These are phyloP conservation scores for Dioscorea dumetorum DNA, from an alignment of 106 monocot species.

Conservation along the genomic window DNA sequence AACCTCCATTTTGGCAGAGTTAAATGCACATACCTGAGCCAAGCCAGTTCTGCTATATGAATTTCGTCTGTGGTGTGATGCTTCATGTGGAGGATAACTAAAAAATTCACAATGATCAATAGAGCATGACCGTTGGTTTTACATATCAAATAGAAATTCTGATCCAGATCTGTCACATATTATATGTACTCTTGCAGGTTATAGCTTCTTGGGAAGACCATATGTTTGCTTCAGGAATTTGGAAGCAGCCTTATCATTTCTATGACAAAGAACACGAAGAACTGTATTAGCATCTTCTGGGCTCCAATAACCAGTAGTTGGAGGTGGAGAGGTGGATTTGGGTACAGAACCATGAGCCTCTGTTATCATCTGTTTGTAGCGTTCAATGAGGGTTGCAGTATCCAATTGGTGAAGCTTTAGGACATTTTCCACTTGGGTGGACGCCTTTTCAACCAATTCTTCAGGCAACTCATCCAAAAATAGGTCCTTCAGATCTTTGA, in stretches of 20 bases:
- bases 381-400: slow-evolving; percentile 44
- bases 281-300: slow-evolving; percentile 79
- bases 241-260: slow-evolving; percentile 78
- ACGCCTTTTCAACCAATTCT: slow-evolving; percentile 65
- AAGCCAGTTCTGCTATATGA: too few species aligned
- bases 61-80: neutral
- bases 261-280: slow-evolving; percentile 69
- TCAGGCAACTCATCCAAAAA: slow-evolving; percentile 65
- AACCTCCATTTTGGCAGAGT: too few species aligned
- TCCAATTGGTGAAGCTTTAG: slow-evolving; percentile 47
- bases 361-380: slow-evolving; percentile 34
- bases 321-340: slow-evolving; percentile 54
- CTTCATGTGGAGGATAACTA: neutral
- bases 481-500: slow-evolving; percentile 46
- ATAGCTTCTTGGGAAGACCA: slow-evolving; percentile 80
- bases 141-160: neutral
- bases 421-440: slow-evolving; percentile 46
- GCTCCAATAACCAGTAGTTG: slow-evolving; percentile 83
- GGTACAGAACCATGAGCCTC: slow-evolving; percentile 26
- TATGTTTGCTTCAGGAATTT: slow-evolving; percentile 92
- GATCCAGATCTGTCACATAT: neutral
- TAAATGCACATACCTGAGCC: too few species aligned
- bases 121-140: neutral
- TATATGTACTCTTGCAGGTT: neutral
- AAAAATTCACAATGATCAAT: neutral